Base-by-base conservation (phyloP, 2,329 filamentous ascomycete species). In the Ilyonectria robusta region DNA sequence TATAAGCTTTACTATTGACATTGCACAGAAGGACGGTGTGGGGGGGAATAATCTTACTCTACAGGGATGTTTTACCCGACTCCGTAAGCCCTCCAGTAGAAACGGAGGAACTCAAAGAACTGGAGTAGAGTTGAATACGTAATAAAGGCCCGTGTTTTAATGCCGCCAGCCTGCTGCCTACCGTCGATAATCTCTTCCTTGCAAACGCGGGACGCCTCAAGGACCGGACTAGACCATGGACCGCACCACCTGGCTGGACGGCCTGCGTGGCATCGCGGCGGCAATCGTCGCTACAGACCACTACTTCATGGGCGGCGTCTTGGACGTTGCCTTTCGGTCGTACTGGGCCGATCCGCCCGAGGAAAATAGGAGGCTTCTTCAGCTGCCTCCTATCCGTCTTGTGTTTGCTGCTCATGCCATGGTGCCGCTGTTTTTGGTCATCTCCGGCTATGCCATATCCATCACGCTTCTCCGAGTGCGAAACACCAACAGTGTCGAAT, bases 241-340 rank as follows among this genome's bases (percentile, higher is more conserved):
- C 10, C 65, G 65, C 42, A 56, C 65, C 10, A 64, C 59, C 23
- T 67, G 65, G 65, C 59, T 67, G 11, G 65, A 67, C 46, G 65
- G 65, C 59, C 65, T 67, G 10, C 65, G 65, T 17, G 65, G 65
- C 54, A 67, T 67, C 40, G 65, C 65, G 19, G 65, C 65, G 21
- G 60, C 65, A 56, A 57, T 67, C 37, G 65, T 67, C 40, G 55
- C 65, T 13, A 60, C 59, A 17, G 59, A 67, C 50, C 65, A 67
- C 55, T 67, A 67, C 48, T 67, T 67, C 55, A 62, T 67, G 55
- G 65, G 65, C 48, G 56, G 65, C 55, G 59, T 67, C 48, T 23
- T 67, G 21, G 61, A 67, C 40, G 31, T 19, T 23, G 65, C 33
- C 31, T 67, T 67, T 42, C 47, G 65, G 15, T 67, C 65, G 21